phyloP scores from a whole-genome alignment of 768 basidiomycete genomes.

The Leccinum longicurvipes region DNA sequence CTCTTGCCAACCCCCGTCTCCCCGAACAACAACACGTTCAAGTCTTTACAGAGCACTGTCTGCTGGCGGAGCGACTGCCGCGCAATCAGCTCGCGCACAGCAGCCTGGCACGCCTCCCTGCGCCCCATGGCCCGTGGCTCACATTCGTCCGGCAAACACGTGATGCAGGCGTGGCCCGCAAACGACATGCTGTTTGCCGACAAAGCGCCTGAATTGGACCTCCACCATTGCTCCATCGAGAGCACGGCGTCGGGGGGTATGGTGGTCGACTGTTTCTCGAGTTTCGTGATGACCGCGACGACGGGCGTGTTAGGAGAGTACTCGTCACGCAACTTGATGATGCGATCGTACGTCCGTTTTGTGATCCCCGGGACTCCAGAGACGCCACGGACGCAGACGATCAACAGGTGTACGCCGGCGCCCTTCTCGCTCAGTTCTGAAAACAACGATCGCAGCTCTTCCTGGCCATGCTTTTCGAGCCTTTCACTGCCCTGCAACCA shows the following conservation, averaged over 20 bases:
- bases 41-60: conserved; percentile 12
- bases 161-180: conserved; percentile 21
- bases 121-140: conserved; percentile 14
- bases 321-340: conserved; percentile 14
- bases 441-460: too few relatives aligned
- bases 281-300: conserved; percentile 18
- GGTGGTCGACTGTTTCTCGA: conserved; percentile 12
- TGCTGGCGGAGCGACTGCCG: conserved; percentile 20
- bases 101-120: conserved; percentile 18
- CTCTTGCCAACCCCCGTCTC: conserved; percentile 37
- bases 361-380: conserved; percentile 13
- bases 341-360: conserved; percentile 17
- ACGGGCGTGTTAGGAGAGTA: conserved; percentile 17
- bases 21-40: conserved; percentile 39
- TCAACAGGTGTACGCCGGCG: not conserved
- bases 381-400: conserved; percentile 17
- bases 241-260: conserved; percentile 1
- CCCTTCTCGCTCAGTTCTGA: too few relatives aligned
- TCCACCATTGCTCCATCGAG: conserved; percentile 24
- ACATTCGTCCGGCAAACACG: conserved; percentile 18
- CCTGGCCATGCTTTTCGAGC: too few relatives aligned
- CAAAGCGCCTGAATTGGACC: conserved; percentile 7
- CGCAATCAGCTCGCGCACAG: conserved; percentile 22
- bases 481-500: too few relatives aligned
- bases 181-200: conserved; percentile 15